phyloP scores from a whole-genome alignment of 495 filamentous ascomycete species.

The Elasticomyces elasticus region DNA sequence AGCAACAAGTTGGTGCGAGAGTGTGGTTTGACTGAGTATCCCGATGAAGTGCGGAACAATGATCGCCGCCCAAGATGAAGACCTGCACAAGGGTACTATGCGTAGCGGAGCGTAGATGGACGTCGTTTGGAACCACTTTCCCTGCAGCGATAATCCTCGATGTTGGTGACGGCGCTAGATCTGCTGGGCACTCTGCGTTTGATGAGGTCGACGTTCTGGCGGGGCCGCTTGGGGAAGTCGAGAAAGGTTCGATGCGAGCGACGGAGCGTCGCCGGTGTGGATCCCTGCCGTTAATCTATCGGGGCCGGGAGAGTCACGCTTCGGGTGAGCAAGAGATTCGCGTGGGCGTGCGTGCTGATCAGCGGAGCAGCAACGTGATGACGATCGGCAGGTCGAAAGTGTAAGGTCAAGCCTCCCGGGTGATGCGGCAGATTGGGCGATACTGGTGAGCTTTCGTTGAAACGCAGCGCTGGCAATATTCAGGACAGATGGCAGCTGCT shows the following conservation, averaged over 20 bases:
- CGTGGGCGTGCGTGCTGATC: constrained; percentile 7
- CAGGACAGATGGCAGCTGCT: not conserved
- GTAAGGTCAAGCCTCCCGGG: not conserved
- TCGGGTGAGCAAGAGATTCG: constrained; percentile 6
- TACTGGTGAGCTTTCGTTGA: no score
- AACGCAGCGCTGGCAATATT: no score
- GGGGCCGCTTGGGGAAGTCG: not conserved
- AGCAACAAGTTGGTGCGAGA: not conserved
- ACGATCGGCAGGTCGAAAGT: constrained; percentile 8
- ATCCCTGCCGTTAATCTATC: constrained; percentile 20
- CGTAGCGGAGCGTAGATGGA: no score
- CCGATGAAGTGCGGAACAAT: not conserved
- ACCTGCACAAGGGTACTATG: not conserved
- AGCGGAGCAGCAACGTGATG: constrained; percentile 2
- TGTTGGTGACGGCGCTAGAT: not conserved
- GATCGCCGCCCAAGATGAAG: not conserved
- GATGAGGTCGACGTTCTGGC: not conserved
- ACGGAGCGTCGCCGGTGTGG: not conserved
- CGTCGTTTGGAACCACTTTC: no score
- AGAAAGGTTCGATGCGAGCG: not conserved
- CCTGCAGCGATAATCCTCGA: no score
- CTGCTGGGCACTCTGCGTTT: not conserved
- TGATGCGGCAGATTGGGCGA: no score
- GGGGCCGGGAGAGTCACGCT: constrained; percentile 7
- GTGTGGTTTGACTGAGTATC: not conserved